Percentiles rank a stretch among this genome's conserved stretches.
phyloP scores from a whole-genome alignment of 1,284 basidiomycete species.

The Trichosporon coremiiforme region DNA sequence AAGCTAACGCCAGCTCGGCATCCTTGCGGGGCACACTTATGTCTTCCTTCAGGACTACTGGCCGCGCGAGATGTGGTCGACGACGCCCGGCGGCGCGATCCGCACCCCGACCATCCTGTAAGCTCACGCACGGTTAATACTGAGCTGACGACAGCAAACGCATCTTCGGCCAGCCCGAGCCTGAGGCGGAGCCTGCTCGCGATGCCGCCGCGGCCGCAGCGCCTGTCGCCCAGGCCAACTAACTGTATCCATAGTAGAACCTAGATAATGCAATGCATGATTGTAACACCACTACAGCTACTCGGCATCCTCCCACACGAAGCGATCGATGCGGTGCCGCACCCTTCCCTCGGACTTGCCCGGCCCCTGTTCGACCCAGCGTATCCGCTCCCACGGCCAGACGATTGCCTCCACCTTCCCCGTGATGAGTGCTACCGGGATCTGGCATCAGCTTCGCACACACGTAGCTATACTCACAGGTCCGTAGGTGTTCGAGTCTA shows the following conservation, averaged over 20 bases:
- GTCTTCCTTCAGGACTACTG: constrained; percentile 95
- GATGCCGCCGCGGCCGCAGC: background rate
- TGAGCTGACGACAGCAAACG: constrained; percentile 28
- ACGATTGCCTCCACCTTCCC: constrained; percentile 1
- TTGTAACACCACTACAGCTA: background rate
- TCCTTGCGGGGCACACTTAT: constrained; percentile 83
- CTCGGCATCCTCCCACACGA: background rate
- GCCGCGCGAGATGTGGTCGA: constrained; percentile 76
- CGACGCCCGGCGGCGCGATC: constrained; percentile 60
- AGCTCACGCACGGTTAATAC: constrained; percentile 47
- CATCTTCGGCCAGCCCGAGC: constrained; percentile 26
- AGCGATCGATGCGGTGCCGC: background rate
- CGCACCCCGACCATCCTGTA: constrained; percentile 77
- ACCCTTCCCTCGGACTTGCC: constrained; percentile 6
- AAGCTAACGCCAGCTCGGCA: constrained; percentile 62
- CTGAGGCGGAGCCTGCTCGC: background rate
- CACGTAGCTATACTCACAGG: constrained; percentile 52
- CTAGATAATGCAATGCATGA: constrained; percentile 20
- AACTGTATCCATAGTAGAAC: constrained; percentile 13
- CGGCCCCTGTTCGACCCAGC: background rate
- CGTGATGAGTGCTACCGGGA: constrained; percentile 8
- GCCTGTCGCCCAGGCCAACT: background rate
- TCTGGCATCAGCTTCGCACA: background rate
- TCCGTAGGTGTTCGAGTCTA: constrained; percentile 60
- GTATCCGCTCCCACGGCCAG: constrained; percentile 13